Base-by-base conservation (phyloP, 257 asterid species). In the Salvia hispanica region DNA sequence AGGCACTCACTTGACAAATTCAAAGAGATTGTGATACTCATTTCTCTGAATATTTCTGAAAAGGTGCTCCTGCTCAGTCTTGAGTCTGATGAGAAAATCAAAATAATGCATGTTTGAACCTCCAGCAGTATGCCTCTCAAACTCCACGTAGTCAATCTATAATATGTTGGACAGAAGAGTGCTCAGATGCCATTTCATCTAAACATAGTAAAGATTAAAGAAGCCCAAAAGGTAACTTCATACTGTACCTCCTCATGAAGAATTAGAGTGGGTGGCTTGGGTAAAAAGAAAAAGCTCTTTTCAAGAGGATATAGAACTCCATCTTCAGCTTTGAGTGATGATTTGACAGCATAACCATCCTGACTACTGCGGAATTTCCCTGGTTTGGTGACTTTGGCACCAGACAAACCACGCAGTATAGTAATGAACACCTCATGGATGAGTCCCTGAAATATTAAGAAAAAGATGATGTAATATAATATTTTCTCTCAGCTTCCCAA, bases 311-410 rank as follows among this genome's bases (percentile, higher is more conserved):
- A 94, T 72, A 94, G 96, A 79, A 87, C 84, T 69, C 99, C 99
- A 75, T 94, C 99, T 86, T 94, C 99, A 79, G 99, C 99, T 86
- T 94, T 94, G 73, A 94, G 82, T 12, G 99, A 94, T 57, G 99
- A 94, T 78, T 91, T 94, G 71, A 94, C 97, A 67, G 96, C 96
- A 79, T 86, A 91, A 60, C 99, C 99, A 57, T 85, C 86, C 59
- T 76, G 95, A 77, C 80, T 71, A 80, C 97, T 91, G 31, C 96
- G 95, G 72, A 94, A 94, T 69, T 78, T 83, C 66, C 99, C 99
- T 40, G 99, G 96, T 81, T 84, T 86, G 39, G 99, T 94, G 73
- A 91, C 82, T 84, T 87, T 91, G 71, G 96, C 86, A 6, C 96
- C 90, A 78, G 99, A 94, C 76, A 94, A 80, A 58, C 96, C 99